These are phyloP conservation scores for Aspergillus flavus DNA, from an alignment of 2,329 filamentous ascomycete genomes.

Conservation along the genomic window DNA sequence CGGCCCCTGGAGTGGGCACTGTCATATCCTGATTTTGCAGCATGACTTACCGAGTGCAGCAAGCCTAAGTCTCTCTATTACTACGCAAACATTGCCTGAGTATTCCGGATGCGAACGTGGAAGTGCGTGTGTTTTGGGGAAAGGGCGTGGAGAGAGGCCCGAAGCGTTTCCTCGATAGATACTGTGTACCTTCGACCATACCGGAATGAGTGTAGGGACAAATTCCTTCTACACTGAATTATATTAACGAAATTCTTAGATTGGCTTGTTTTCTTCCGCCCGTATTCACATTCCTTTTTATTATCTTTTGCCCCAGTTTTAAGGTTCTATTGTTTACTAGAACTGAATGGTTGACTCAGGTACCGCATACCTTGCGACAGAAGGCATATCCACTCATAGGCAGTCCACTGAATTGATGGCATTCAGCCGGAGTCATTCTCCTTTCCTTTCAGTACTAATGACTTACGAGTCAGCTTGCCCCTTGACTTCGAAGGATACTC, in stretches of 20 bases:
- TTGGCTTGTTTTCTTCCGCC: not conserved
- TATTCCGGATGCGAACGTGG: conserved; percentile 9
- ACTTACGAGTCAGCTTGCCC: not conserved
- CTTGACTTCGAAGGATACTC: not conserved
- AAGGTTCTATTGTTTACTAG: conserved; percentile 2
- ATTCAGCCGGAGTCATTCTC: not conserved
- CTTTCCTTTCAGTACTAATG: not conserved
- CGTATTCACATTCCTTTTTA: not conserved
- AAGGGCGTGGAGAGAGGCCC: not conserved
- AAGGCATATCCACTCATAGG: not conserved
- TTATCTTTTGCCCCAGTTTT: not conserved
- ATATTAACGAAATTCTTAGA: not conserved
- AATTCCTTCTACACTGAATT: not conserved
- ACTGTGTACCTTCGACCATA: not conserved
- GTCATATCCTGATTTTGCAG: not conserved
- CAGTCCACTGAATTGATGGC: not conserved
- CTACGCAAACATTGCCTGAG: not conserved
- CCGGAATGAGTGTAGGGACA: not conserved
- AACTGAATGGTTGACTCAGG: conserved; percentile 3
- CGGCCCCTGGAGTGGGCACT: not conserved
- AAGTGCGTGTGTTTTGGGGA: not conserved
- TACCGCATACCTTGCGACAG: conserved; percentile 1
- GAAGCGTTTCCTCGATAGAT: not conserved
- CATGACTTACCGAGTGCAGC: conserved; percentile 6
- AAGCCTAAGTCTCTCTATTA: not conserved